phyloP scores from a whole-genome alignment of 805 yeast genomes.

The Kodamaea kakaduensis region DNA sequence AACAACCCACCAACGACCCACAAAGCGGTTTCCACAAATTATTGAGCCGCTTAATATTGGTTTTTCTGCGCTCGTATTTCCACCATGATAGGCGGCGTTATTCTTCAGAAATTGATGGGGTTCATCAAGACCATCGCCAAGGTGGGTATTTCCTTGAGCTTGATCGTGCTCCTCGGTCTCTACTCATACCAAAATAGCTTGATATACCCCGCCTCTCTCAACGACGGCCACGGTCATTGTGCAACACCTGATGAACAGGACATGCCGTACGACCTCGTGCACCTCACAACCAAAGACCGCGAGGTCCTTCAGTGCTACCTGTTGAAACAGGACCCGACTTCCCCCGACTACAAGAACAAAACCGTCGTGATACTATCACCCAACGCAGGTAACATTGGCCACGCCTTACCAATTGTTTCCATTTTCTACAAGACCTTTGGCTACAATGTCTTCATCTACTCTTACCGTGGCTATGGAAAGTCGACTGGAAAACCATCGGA shows the following conservation, averaged over 20 bases:
- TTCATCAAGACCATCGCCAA: conserved; percentile 28
- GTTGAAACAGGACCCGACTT: conserved; percentile 45
- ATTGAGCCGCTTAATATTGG: no score
- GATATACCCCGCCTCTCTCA: conserved; percentile 81
- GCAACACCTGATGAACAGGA: conserved; percentile 73
- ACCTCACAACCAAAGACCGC: conserved; percentile 65
- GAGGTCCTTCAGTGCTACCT: conserved; percentile 62
- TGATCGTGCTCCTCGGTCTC: conserved; percentile 46
- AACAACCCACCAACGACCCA: no score
- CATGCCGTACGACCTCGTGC: conserved; percentile 58
- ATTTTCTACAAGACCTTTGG: conserved; percentile 58
- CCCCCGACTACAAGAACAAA: conserved; percentile 45
- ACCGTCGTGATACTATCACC: conserved; percentile 82
- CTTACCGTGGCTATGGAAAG: conserved; percentile 88
- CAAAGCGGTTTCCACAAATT: no score
- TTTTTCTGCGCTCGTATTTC: no score
- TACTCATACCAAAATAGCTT: conserved; percentile 61
- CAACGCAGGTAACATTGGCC: conserved; percentile 95
- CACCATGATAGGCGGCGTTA: background rate
- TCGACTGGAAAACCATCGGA: conserved; percentile 78
- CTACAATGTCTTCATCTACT: conserved; percentile 77
- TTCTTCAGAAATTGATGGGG: conserved; percentile 14
- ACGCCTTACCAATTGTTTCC: conserved; percentile 75
- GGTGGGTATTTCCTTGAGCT: conserved; percentile 42
- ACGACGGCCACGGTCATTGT: conserved; percentile 67